Base-by-base conservation (phyloP, 169 alveolate species). In the Plasmodium coatneyi region DNA sequence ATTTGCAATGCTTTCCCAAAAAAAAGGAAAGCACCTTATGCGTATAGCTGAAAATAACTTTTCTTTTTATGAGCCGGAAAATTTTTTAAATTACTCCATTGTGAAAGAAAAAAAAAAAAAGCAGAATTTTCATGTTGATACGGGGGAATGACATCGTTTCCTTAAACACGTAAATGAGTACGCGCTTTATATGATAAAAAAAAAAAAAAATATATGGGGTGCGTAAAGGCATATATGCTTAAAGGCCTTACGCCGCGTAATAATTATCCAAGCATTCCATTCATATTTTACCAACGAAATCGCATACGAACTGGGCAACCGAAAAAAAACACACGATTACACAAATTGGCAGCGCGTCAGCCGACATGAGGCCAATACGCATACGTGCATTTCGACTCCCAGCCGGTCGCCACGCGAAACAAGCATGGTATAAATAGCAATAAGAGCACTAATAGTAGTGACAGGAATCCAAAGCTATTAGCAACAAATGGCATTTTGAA, bases 271-370 rank as follows among this genome's bases (percentile, higher is more conserved):
- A 66, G 76, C 36, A 66, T 25, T 66, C n/a, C 36, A 66, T 25
- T 66, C n/a, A n/a, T 6, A 60, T 28, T 5, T 19, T 9, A 16
- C 76, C 76, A 66, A 66, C 76, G 76, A 7, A n/a, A 66, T 66
- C n/a, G 76, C 36, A 66, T 22, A 12, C 76, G 76, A 66, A 66
- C 22, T 66, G 36, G n/a, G 39, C 34, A 66, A 66, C 76, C 5
- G 30, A 28, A 25, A n/a, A 66, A 66, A 66, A 66, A 25, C 76
- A 66, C 76, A 66, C 76, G n/a, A 66, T 66, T 66, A 66, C 76
- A 66, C 36, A 66, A 66, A 22, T 66, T 22, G 41, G 36, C 76
- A 22, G 34, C 30, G n/a, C 76, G 5, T 1, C 12, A 4, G 12
- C 76, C 30, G 3, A 66, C 14, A 22, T 25, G 76, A 66, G 36